Conservation (phyloP, 2,329 filamentous ascomycete species). For the Ascochyta rabiei region DNA sequence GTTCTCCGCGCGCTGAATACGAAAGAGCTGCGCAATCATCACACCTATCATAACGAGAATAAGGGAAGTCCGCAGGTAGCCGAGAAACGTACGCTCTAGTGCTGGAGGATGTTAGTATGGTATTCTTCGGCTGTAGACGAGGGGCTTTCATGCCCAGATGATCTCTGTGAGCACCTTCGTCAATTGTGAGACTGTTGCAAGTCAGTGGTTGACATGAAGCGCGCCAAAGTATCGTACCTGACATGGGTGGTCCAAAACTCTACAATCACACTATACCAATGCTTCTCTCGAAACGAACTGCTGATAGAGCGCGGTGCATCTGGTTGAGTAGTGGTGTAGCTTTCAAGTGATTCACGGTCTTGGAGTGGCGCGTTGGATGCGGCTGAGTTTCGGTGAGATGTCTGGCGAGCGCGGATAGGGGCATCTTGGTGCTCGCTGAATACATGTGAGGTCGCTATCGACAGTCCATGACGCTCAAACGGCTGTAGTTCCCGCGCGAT, state of each 20-base stretch:
- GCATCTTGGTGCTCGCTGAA: background rate
- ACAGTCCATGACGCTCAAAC: background rate
- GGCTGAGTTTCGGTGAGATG: background rate
- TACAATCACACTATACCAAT: slow-evolving; percentile 48
- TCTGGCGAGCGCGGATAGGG: slow-evolving; percentile 12
- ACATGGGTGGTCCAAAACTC: slow-evolving; percentile 59
- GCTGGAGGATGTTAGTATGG: slow-evolving; percentile 54
- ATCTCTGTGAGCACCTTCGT: slow-evolving; percentile 59
- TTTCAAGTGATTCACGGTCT: slow-evolving; percentile 2
- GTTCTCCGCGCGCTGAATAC: slow-evolving; percentile 59
- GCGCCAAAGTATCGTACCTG: slow-evolving; percentile 15
- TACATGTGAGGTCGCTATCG: background rate
- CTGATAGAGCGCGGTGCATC: background rate
- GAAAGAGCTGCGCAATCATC: slow-evolving; percentile 70
- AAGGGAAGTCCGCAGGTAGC: slow-evolving; percentile 73
- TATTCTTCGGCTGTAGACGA: background rate
- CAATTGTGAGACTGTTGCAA: slow-evolving; percentile 51
- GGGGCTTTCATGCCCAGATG: slow-evolving; percentile 57
- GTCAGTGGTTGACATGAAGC: background rate
- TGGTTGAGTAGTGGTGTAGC: slow-evolving; percentile 12
- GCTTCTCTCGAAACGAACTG: slow-evolving; percentile 4
- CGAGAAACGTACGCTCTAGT: slow-evolving; percentile 75
- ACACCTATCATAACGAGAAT: slow-evolving; percentile 72
- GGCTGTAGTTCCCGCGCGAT: slow-evolving; percentile 24
- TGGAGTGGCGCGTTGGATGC: slow-evolving; percentile 11